Conservation (phyloP, 2,329 filamentous ascomycete genomes). For the Aspergillus felis region DNA sequence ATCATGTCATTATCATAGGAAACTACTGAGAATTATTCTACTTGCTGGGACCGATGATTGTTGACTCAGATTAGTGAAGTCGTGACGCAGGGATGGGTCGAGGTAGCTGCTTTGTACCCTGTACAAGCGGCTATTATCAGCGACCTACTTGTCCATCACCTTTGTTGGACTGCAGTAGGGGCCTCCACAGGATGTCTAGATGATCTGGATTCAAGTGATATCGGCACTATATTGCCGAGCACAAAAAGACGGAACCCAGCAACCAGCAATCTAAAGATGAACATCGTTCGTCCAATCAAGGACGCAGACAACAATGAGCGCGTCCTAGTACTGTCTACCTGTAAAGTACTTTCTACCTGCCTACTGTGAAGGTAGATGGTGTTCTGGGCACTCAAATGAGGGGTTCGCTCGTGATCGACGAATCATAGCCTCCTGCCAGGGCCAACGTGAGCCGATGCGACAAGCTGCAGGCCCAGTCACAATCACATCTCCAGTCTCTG, state of each 20-base stretch:
- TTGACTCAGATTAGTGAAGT: neutral
- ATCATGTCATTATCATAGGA: neutral
- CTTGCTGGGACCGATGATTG: neutral
- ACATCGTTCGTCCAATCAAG: neutral
- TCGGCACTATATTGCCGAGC: neutral
- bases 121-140: neutral
- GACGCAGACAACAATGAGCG: neutral
- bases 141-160: neutral
- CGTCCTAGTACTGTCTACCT: neutral
- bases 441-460: constrained; percentile 10
- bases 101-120: neutral
- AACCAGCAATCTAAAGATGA: neutral
- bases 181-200: neutral
- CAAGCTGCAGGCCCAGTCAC: constrained; percentile 29
- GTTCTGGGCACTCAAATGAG: neutral
- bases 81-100: neutral
- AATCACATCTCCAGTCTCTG: constrained; percentile 24
- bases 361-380: no score
- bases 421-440: constrained; percentile 8
- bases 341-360: neutral
- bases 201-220: neutral
- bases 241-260: neutral
- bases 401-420: constrained; percentile 5
- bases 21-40: neutral
- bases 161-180: neutral